These are phyloP conservation scores for Starmerella floris DNA, from an alignment of 805 yeast genomes.

Conservation along the genomic window DNA sequence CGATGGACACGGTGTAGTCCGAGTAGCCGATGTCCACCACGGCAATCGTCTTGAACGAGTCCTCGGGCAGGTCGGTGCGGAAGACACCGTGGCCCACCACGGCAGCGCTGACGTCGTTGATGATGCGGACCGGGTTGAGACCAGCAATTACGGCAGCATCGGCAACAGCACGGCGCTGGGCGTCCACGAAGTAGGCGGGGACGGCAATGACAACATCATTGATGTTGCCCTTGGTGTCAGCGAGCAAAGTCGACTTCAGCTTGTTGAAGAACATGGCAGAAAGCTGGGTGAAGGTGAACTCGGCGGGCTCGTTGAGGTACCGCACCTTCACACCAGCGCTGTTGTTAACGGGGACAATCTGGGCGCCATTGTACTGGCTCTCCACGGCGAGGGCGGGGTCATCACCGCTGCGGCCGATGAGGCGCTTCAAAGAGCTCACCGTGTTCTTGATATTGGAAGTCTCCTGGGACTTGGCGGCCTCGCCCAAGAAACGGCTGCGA, in stretches of 20 bases:
- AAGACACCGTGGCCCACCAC: conserved; percentile 99
- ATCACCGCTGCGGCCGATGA: conserved; percentile 59
- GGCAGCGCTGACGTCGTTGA: conserved; percentile 95
- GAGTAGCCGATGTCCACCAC: conserved; percentile 97
- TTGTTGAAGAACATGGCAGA: conserved; percentile 91
- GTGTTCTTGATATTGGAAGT: conserved; percentile 94
- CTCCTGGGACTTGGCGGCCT: conserved; percentile 90
- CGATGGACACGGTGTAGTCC: conserved; percentile 77
- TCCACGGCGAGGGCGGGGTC: conserved; percentile 73
- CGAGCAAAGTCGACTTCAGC: conserved; percentile 63
- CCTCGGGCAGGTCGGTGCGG: conserved; percentile 89
- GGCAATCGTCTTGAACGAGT: conserved; percentile 77
- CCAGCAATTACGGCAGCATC: conserved; percentile 96
- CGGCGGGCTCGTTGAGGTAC: conserved; percentile 62
- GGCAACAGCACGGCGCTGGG: conserved; percentile 88
- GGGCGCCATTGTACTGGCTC: conserved; percentile 57
- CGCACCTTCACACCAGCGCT: conserved; percentile 75
- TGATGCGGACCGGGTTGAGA: conserved; percentile 93
- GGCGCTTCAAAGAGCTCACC: conserved; percentile 85
- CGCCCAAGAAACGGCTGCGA: conserved; percentile 87
- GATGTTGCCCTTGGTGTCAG: conserved; percentile 71
- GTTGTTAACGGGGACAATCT: conserved; percentile 57
- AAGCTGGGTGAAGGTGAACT: conserved; percentile 78
- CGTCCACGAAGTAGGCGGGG: conserved; percentile 94
- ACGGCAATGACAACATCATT: conserved; percentile 87